Conservation (phyloP, 2,329 filamentous ascomycete genomes). For the Penicillium sp. region DNA sequence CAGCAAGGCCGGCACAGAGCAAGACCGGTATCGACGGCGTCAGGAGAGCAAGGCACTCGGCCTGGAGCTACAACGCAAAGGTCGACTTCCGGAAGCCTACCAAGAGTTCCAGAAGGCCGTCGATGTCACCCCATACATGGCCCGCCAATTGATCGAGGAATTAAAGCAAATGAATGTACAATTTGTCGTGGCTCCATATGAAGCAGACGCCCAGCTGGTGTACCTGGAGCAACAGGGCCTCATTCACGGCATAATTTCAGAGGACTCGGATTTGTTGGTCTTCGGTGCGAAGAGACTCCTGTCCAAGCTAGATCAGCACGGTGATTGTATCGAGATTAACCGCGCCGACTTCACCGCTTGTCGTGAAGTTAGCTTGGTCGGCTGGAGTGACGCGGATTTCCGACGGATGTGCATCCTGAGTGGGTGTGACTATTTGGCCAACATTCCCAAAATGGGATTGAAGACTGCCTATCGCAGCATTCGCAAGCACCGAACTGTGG, state of each 20-base stretch:
- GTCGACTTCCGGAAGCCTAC: conserved; percentile 78
- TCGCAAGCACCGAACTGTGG: conserved; percentile 84
- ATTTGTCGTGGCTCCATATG: conserved; percentile 94
- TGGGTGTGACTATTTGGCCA: conserved; percentile 92
- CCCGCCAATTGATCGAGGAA: conserved; percentile 85
- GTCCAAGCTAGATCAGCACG: conserved; percentile 93
- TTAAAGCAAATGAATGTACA: conserved; percentile 77
- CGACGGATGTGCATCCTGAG: conserved; percentile 94
- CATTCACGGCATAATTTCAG: conserved; percentile 86
- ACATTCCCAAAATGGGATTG: conserved; percentile 81
- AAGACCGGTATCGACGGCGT: conserved; percentile 72
- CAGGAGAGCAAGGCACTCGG: conserved; percentile 77
- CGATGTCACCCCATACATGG: conserved; percentile 96
- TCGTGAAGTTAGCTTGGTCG: conserved; percentile 82
- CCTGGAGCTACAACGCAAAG: conserved; percentile 77
- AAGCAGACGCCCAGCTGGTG: conserved; percentile 94
- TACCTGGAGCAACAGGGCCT: conserved; percentile 87
- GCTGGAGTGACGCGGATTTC: conserved; percentile 91
- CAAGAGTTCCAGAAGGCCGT: conserved; percentile 91
- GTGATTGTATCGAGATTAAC: conserved; percentile 89
- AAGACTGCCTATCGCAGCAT: conserved; percentile 93
- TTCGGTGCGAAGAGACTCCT: conserved; percentile 89
- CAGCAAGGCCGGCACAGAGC: conserved; percentile 87
- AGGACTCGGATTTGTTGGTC: conserved; percentile 94
- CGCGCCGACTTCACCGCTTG: conserved; percentile 86